Conservation (phyloP, 306 rosid genomes). For the Fragaria vesca region DNA sequence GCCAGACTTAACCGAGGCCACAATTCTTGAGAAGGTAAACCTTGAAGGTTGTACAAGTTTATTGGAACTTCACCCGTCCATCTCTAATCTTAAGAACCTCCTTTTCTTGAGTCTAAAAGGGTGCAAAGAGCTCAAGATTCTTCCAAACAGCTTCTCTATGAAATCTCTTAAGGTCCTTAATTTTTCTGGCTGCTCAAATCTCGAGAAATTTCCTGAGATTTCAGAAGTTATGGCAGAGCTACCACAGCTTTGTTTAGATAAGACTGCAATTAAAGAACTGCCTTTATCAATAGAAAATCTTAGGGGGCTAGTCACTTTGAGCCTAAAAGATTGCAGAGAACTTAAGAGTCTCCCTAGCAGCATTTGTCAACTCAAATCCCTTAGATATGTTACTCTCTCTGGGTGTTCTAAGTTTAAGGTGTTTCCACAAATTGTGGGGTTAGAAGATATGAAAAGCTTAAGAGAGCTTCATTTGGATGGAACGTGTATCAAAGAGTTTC, state of each 20-base stretch:
- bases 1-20: conserved; percentile 17
- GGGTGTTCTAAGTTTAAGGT: not conserved
- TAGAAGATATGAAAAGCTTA: not conserved
- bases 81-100: not conserved
- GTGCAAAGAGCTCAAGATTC: not conserved
- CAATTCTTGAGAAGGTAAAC: conserved; percentile 7
- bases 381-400: not conserved
- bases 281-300: conserved; percentile 6
- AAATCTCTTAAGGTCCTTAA: not conserved
- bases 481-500: not conserved
- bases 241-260: not conserved
- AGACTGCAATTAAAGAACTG: conserved; percentile 2
- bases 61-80: conserved; percentile 10
- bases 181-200: not conserved
- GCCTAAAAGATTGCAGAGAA: not conserved
- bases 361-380: not conserved
- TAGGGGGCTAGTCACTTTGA: not conserved
- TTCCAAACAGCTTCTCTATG: not conserved
- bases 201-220: conserved; percentile 5
- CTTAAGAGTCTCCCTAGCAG: conserved; percentile 13
- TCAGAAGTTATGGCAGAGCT: conserved; percentile 6
- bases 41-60: conserved; percentile 9
- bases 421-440: not conserved
- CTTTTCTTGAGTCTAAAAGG: not conserved
- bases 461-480: not conserved